A percentile compares a stretch with the other conserved stretches of the same genome.
Conservation (phyloP, 306 rosid genomes). For the Cicer bijugum region DNA sequence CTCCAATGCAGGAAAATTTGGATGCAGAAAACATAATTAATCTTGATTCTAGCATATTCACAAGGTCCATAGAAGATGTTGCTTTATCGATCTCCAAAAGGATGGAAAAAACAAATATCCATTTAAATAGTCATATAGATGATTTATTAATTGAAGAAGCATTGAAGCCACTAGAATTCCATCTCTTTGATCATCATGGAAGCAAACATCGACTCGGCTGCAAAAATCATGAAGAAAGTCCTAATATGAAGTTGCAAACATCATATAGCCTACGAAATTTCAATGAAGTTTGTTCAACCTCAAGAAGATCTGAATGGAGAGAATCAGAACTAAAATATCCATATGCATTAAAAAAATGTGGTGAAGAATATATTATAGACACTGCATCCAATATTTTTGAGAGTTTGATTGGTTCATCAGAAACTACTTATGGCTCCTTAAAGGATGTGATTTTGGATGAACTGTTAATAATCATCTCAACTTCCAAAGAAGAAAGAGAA, state of each 20-base stretch:
- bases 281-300: conserved; percentile 47
- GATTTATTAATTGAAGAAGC: conserved; percentile 51
- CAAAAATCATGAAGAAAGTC: conserved; percentile 49
- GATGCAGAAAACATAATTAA: background rate
- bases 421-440: conserved; percentile 53
- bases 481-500: conserved; percentile 71
- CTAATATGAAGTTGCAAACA: conserved; percentile 43
- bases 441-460: conserved; percentile 81
- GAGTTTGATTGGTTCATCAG: conserved; percentile 59
- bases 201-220: conserved; percentile 43
- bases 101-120: conserved; percentile 44
- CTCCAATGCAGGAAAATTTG: conserved; percentile 44
- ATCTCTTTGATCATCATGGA: conserved; percentile 49
- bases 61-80: conserved; percentile 43
- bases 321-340: conserved; percentile 54
- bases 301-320: conserved; percentile 52
- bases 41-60: conserved; percentile 47
- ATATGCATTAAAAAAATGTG: conserved; percentile 57
- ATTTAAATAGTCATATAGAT: conserved; percentile 45
- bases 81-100: conserved; percentile 46
- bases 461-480: conserved; percentile 63
- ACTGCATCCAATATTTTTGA: conserved; percentile 59
- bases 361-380: conserved; percentile 61
- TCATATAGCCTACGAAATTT: conserved; percentile 45
- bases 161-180: conserved; percentile 46